Evolutionary conservation across 2,329 filamentous ascomycete genomes (phyloP).

Genomic region (Spiromastix sp.): DNA sequence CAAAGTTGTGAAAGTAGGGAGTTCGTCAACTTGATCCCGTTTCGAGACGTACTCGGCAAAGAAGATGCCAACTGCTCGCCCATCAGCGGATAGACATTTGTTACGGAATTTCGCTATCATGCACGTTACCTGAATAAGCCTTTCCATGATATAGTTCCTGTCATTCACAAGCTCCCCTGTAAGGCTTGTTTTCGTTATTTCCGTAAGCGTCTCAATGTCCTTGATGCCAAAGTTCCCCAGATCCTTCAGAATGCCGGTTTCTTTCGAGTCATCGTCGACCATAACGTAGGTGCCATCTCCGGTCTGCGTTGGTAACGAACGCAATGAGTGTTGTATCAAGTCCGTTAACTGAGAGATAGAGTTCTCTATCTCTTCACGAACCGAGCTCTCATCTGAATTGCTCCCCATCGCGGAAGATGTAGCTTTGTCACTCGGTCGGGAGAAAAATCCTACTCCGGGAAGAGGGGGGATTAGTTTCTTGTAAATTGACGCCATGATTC

Average conservation of each 20-base stretch:
- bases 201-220: constrained; percentile 32
- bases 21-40: constrained; percentile 15
- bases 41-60: constrained; percentile 16
- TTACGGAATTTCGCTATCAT: constrained; percentile 23
- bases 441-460: too few relatives aligned
- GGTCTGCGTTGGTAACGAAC: constrained; percentile 32
- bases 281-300: constrained; percentile 33
- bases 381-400: constrained; percentile 12
- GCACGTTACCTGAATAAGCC: constrained; percentile 36
- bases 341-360: constrained; percentile 28
- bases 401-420: too few relatives aligned
- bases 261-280: constrained; percentile 22
- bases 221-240: constrained; percentile 38
- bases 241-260: constrained; percentile 32
- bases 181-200: constrained; percentile 30
- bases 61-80: constrained; percentile 18
- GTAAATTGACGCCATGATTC: too few relatives aligned
- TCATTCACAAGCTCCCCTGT: constrained; percentile 50
- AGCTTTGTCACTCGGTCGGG: too few relatives aligned
- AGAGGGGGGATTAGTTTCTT: too few relatives aligned
- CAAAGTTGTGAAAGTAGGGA: constrained; percentile 21
- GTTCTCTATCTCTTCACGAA: constrained; percentile 23
- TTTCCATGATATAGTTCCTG: constrained; percentile 52
- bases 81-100: constrained; percentile 41
- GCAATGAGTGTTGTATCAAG: constrained; percentile 30